Conservation (phyloP, 495 filamentous ascomycete genomes). For the Penicillium macrosclerotiorum region DNA sequence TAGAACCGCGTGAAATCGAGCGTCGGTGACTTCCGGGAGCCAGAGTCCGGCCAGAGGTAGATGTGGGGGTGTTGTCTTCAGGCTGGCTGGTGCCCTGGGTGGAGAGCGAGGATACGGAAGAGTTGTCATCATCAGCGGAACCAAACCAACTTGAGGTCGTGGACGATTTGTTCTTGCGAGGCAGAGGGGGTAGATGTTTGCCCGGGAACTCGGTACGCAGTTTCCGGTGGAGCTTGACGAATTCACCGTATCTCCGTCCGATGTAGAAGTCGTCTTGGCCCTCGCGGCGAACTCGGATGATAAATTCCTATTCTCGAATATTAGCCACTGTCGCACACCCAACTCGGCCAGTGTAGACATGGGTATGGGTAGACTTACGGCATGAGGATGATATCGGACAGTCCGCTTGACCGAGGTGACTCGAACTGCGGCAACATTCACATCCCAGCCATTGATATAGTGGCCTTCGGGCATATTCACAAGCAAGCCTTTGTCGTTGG, state of each 20-base stretch:
- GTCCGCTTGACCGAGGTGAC: conserved; percentile 79
- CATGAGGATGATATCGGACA: conserved; percentile 86
- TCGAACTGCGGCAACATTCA: conserved; percentile 91
- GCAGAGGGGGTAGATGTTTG: conserved; percentile 81
- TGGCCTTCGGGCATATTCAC: conserved; percentile 86
- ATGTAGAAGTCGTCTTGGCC: conserved; percentile 72
- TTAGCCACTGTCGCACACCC: too few species aligned
- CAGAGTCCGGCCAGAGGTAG: conserved; percentile 24
- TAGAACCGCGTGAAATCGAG: conserved; percentile 38
- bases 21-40: conserved; percentile 27
- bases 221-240: conserved; percentile 72
- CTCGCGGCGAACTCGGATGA: conserved; percentile 75
- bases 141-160: conserved; percentile 56
- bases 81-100: conserved; percentile 54
- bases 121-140: conserved; percentile 64
- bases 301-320: conserved; percentile 65
- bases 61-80: conserved; percentile 33
- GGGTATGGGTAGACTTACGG: conserved; percentile 53
- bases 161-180: conserved; percentile 83
- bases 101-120: conserved; percentile 73
- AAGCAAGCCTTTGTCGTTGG: conserved; percentile 83
- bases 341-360: too few species aligned
- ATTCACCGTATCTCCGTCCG: conserved; percentile 85
- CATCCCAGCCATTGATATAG: conserved; percentile 91
- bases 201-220: conserved; percentile 86